Base-by-base conservation (phyloP, 768 basidiomycete species). In the Nidularia pulvinata region DNA sequence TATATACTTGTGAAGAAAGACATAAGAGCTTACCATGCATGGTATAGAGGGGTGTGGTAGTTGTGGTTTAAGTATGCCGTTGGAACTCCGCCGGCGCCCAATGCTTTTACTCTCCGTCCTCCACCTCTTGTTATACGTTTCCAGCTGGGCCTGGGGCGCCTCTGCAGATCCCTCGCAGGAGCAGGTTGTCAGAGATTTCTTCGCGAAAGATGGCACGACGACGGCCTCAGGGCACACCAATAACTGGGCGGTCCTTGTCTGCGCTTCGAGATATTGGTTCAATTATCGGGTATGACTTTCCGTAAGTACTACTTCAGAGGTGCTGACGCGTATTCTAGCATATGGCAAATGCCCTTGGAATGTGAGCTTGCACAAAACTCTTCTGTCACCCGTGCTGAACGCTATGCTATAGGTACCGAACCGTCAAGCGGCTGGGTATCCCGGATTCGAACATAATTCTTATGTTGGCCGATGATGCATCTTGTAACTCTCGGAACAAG, bases 401-500 rank as follows among this genome's bases (percentile, higher is more conserved):
- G 10, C 10, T 16, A 39, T 35, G 19, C 50, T 14, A 39, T 57
- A 95, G 93, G 93, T 98, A 98, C 66, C 92, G 97, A 54, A 98
- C 96, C 1, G 94, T 99, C 51, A 98, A 99, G 67, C 88, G 95
- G 6, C 83, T 99, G 7, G 97, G 97, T 11, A 97, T 99, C 55
- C 96, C 97, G 16, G 97, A 99, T 74, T 95, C 93, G 9, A 95
- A 98, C 61, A 98, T 99, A 67, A 96, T 99, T 69, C 86, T 99
- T 50, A 98, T 98, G 97, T 82, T 99, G 49, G 93, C 96, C 5
- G 97, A 99, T 67, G 97, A 98, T 66, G 91, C 83, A 1, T 91
- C 96, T 0, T 99, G 97, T 64, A 97, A 98, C 65, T 63, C 92
- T 6, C 82, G 96, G 39, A 98, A 99, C 73, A 85, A 83, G 49